Percentiles rank a stretch among this genome's conserved stretches.
These are phyloP conservation scores for Penicillium ucsense DNA, from an alignment of 495 filamentous ascomycete genomes.

Conservation along the genomic window DNA sequence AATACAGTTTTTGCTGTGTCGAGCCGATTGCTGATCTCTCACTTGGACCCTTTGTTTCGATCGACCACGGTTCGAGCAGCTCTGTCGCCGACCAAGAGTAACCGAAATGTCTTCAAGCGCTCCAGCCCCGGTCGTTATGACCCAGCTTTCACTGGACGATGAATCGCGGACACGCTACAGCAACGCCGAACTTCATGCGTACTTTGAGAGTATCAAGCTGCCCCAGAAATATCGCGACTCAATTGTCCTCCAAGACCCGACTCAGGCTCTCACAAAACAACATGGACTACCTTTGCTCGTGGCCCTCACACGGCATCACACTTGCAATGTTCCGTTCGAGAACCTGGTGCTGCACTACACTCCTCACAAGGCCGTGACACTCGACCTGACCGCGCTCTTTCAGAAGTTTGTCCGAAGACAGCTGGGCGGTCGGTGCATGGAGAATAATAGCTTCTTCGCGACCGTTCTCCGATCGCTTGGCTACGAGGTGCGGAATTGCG, in stretches of 20 bases:
- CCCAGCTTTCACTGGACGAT: neutral
- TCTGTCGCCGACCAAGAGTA: too few relatives aligned
- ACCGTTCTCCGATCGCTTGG: slow-evolving; percentile 50
- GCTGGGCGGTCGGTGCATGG: slow-evolving; percentile 65
- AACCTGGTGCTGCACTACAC: slow-evolving; percentile 47
- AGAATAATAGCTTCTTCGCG: slow-evolving; percentile 53
- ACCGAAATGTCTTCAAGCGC: too few relatives aligned
- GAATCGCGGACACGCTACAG: neutral
- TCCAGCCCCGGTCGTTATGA: neutral
- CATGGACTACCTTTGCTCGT: neutral
- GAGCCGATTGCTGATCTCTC: too few relatives aligned
- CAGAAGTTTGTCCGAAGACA: slow-evolving; percentile 47
- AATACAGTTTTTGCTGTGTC: too few relatives aligned
- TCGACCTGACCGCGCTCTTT: slow-evolving; percentile 18
- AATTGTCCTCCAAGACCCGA: neutral
- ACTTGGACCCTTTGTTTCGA: too few relatives aligned
- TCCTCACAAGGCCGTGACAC: neutral
- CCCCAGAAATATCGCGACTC: neutral
- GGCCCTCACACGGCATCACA: slow-evolving; percentile 23
- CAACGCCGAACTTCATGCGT: neutral
- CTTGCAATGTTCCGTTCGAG: slow-evolving; percentile 57
- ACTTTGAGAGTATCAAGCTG: neutral
- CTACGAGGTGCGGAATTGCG: slow-evolving; percentile 27
- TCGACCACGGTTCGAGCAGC: too few relatives aligned
- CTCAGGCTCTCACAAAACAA: neutral